Base-by-base conservation (phyloP, 2,329 filamentous ascomycete species). In the Knufia petricola region DNA sequence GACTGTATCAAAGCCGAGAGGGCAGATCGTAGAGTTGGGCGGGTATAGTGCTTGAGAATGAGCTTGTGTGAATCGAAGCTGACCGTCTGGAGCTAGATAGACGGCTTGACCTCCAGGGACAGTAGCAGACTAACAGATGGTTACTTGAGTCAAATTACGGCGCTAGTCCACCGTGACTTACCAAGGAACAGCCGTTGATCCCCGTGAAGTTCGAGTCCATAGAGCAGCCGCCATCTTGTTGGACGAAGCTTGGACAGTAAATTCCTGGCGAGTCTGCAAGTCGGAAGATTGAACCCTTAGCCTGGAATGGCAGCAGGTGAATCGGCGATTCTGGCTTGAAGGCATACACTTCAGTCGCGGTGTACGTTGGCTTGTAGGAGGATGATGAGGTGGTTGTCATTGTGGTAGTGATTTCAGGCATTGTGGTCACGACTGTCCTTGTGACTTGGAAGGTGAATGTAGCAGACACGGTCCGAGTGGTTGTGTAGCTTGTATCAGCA, bases 61-160 rank as follows among this genome's bases (percentile, higher is more conserved):
- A 0, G 79, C 69, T 17, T 58, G 53, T 0, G 78, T 77, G 65
- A 76, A 84, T 48, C 69, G 67, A 49, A 84, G 61, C 8, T 70
- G 66, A 4, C 80, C 81, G 21, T 69, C 62, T 2, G 72, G 66
- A 2, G 64, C 67, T 49, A 84, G 69, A 61, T 78, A 84, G 56
- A 82, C 69, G 50, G 70, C 64, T 58, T 85, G 80, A 21, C 81
- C 81, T 23, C 80, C 80, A 3, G 80, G 79, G 3, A 82, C 80
- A 24, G 70, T 60, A 26, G 77, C 72, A 28, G 67, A 63, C 59
- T 76, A 32, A 40, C 4, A 10, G 15, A n/a, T 28, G 13, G 48
- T 52, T 23, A 48, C n/a, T n/a, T n/a, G n/a, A 28, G 26, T 28
- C 26, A 28, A 28, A 28, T 6, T 6, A 28, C 26, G 26, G 6